These are phyloP conservation scores for Paraglomus occultum DNA, from an alignment of 192 early-diverging fungal genomes.

Conservation along the genomic window DNA sequence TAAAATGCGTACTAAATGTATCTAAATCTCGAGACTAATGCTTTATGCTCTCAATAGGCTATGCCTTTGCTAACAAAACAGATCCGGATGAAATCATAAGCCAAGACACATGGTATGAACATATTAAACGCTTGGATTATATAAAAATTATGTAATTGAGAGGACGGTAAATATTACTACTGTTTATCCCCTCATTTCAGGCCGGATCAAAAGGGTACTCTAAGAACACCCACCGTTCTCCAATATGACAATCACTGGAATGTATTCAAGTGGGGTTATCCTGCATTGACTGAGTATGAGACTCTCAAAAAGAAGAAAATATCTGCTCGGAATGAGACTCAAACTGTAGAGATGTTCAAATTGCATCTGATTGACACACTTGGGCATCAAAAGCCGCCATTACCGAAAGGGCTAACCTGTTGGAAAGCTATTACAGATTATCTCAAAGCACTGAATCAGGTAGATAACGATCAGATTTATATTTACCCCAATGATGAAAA, in stretches of 20 bases:
- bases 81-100: neutral
- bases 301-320: conserved; percentile 4
- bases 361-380: conserved; percentile 3
- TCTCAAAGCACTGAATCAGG: neutral
- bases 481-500: too few species aligned
- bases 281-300: conserved; percentile 16
- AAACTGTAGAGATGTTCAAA: conserved; percentile 10
- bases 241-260: conserved; percentile 12
- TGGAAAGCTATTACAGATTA: neutral
- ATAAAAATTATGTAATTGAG: neutral
- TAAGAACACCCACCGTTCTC: conserved; percentile 19
- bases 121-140: too few species aligned
- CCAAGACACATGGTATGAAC: too few species aligned
- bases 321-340: neutral
- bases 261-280: conserved; percentile 9
- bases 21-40: neutral
- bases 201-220: neutral
- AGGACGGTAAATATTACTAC: neutral
- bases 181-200: neutral
- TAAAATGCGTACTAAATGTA: neutral
- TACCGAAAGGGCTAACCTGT: neutral
- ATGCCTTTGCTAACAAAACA: conserved; percentile 13
- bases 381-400: neutral
- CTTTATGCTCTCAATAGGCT: neutral
- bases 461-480: too few species aligned